These are phyloP conservation scores for Saccharomycopsis capsularis DNA, from an alignment of 805 yeast genomes.

Conservation along the genomic window DNA sequence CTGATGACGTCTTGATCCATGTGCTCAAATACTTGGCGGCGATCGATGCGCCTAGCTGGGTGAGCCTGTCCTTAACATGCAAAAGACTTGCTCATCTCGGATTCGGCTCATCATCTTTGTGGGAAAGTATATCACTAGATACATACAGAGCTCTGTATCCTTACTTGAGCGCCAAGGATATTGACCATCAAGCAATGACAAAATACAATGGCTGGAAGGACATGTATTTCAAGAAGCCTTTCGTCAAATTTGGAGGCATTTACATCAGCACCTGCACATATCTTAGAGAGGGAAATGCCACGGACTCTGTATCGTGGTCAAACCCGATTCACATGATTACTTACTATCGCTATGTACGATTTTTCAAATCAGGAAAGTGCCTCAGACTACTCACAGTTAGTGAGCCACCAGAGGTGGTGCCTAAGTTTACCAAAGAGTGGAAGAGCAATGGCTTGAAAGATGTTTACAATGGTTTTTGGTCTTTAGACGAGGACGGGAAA, in stretches of 20 bases:
- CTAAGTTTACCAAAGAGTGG: constrained; percentile 35
- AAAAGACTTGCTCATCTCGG: constrained; percentile 32
- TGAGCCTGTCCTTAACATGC: constrained; percentile 53
- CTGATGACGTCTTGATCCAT: constrained; percentile 51
- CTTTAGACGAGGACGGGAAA: constrained; percentile 37
- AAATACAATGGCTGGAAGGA: constrained; percentile 31
- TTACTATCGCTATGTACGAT: constrained; percentile 78
- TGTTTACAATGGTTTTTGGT: constrained; percentile 51
- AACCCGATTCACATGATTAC: constrained; percentile 80
- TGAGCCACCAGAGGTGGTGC: constrained; percentile 66
- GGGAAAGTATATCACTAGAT: constrained; percentile 10
- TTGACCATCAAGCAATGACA: constrained; percentile 1
- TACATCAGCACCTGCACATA: constrained; percentile 83
- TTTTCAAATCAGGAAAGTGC: constrained; percentile 72
- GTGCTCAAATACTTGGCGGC: constrained; percentile 43
- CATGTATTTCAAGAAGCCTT: constrained; percentile 64
- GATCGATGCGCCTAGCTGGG: constrained; percentile 57
- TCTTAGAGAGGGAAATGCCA: constrained; percentile 72
- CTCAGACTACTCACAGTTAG: constrained; percentile 60
- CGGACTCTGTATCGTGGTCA: constrained; percentile 57
- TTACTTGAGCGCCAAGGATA: background rate
- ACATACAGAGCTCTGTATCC: constrained; percentile 7
- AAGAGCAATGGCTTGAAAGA: constrained; percentile 29
- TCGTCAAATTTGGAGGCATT: constrained; percentile 71
- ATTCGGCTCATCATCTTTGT: constrained; percentile 12